Evolutionary conservation across 1,139 yeast species (phyloP).

Genomic region (Candida pseudoviswanathii): DNA sequence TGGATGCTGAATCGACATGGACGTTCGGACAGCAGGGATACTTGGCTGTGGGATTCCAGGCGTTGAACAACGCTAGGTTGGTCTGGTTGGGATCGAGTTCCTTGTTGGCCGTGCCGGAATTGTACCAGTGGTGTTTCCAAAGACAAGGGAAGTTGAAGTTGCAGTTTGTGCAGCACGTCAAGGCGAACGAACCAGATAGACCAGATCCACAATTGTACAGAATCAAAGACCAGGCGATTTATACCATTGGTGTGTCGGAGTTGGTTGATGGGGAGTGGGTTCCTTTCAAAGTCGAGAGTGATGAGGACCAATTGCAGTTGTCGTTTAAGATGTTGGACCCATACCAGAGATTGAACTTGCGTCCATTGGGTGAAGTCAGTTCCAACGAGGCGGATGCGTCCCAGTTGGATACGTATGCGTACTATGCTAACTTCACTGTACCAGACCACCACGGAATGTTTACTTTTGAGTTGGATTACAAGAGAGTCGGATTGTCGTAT

Average conservation of each 20-base stretch:
- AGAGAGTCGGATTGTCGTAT: constrained; percentile 75
- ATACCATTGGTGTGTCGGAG: constrained; percentile 67
- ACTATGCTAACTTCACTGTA: constrained; percentile 55
- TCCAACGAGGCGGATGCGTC: constrained; percentile 33
- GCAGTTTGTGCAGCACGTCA: constrained; percentile 53
- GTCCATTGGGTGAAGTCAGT: constrained; percentile 43
- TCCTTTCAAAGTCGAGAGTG: constrained; percentile 53
- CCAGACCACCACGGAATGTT: constrained; percentile 99
- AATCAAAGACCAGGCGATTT: constrained; percentile 67
- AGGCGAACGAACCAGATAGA: constrained; percentile 44
- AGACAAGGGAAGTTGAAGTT: constrained; percentile 65
- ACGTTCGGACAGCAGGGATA: constrained; percentile 81
- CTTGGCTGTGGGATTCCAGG: constrained; percentile 81
- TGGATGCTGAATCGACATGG: constrained; percentile 61
- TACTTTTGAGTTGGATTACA: constrained; percentile 79
- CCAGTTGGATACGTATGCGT: constrained; percentile 40
- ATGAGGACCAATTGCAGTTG: constrained; percentile 68
- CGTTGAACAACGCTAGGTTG: constrained; percentile 74
- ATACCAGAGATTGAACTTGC: constrained; percentile 74
- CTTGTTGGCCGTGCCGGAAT: constrained; percentile 51
- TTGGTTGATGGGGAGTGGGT: constrained; percentile 67
- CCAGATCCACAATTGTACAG: constrained; percentile 58
- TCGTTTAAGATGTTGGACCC: constrained; percentile 94
- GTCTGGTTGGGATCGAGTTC: constrained; percentile 76
- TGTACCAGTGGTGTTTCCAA: constrained; percentile 77